These are phyloP conservation scores for Hysterium pulicare DNA, from an alignment of 2,329 filamentous ascomycete genomes.

Conservation along the genomic window DNA sequence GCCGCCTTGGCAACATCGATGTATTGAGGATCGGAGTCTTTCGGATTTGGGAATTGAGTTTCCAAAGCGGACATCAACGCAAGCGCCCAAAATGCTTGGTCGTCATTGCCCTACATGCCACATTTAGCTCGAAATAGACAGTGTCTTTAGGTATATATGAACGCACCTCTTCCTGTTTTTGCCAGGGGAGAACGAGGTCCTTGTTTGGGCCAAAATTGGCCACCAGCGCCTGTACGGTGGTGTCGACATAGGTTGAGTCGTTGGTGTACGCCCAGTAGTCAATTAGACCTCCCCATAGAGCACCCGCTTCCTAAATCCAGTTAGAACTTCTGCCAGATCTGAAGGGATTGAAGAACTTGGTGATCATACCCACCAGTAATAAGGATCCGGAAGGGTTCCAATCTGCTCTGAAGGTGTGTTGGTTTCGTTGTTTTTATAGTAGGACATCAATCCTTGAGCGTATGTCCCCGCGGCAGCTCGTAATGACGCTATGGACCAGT, in stretches of 20 bases:
- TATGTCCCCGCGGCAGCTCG: conserved; percentile 25
- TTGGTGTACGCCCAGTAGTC: conserved; percentile 48
- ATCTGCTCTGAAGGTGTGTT: conserved; percentile 21
- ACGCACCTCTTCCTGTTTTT: conserved; percentile 29
- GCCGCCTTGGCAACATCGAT: conserved; percentile 65
- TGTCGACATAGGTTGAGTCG: conserved; percentile 42
- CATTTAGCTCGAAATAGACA: conserved; percentile 5
- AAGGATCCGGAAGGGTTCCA: conserved; percentile 42
- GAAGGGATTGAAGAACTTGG: too few relatives aligned
- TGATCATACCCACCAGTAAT: conserved; percentile 53
- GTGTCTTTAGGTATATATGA: too few relatives aligned
- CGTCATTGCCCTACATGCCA: conserved; percentile 62
- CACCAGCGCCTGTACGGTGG: conserved; percentile 42
- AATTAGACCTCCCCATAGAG: conserved; percentile 35
- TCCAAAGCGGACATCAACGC: conserved; percentile 66
- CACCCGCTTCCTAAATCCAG: conserved; percentile 43
- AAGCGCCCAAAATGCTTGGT: conserved; percentile 72
- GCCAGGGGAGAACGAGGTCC: conserved; percentile 45
- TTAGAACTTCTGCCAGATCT: too few relatives aligned
- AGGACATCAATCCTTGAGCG: conserved; percentile 32
- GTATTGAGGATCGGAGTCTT: conserved; percentile 56
- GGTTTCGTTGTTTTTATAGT: conserved; percentile 31
- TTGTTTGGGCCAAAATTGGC: conserved; percentile 41
- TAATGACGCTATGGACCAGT: conserved; percentile 21
- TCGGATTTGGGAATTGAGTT: conserved; percentile 61